Percentiles rank a stretch among this genome's conserved stretches.
These are phyloP conservation scores for Hygrophorus pudorinus DNA, from an alignment of 768 basidiomycete species.

Conservation along the genomic window DNA sequence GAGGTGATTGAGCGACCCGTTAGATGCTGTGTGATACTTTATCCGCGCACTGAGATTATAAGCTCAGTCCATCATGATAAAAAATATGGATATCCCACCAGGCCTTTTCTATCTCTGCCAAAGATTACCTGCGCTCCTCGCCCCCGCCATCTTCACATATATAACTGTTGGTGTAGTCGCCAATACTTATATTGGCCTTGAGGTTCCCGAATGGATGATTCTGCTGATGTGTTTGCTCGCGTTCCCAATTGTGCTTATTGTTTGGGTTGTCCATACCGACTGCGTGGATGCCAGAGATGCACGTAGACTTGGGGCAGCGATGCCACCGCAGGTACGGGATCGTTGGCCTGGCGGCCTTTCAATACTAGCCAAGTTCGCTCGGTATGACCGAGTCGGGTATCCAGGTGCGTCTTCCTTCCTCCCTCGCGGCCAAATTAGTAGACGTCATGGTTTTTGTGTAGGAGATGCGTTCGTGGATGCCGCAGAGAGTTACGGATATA, in stretches of 20 bases:
- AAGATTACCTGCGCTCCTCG: neutral
- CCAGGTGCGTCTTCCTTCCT: constrained; percentile 13
- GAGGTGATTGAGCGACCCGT: too few species aligned
- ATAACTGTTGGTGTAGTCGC: neutral
- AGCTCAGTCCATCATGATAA: too few species aligned
- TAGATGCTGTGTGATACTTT: too few species aligned
- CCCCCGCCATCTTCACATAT: neutral
- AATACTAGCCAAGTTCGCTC: constrained; percentile 11
- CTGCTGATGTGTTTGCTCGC: neutral
- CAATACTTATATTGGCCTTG: neutral
- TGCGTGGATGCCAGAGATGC: constrained; percentile 17
- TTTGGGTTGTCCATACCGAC: constrained; percentile 9
- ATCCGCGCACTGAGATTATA: too few species aligned
- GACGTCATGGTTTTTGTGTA: constrained; percentile 4
- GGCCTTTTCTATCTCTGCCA: neutral
- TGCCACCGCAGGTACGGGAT: constrained; percentile 20
- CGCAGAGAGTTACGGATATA: constrained; percentile 14
- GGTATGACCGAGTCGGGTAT: constrained; percentile 21
- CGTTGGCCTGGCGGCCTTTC: constrained; percentile 17
- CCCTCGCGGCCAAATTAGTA: neutral
- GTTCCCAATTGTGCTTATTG: neutral
- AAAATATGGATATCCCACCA: neutral
- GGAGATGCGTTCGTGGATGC: constrained; percentile 20
- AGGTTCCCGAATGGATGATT: neutral
- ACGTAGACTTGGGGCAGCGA: constrained; percentile 21